Evolutionary conservation across 192 early-diverging fungal genomes (phyloP).

Genomic region (Gryganskiella cystojenkinii): DNA sequence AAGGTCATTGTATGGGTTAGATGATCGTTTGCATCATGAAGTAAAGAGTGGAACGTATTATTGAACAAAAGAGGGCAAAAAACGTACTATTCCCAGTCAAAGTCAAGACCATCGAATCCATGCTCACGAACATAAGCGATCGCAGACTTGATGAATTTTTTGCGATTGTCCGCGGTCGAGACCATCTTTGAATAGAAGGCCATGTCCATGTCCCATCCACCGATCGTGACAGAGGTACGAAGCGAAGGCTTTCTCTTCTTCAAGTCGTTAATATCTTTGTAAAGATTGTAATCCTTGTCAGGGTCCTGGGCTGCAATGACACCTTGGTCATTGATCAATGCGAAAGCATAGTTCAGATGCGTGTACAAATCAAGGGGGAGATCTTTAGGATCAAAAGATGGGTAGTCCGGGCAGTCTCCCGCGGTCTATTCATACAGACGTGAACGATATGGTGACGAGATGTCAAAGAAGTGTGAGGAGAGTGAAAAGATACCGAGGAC

Average conservation of each 20-base stretch:
- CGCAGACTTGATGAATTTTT: slow-evolving; percentile 28
- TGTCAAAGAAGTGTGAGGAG: not conserved
- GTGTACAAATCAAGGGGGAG: slow-evolving; percentile 30
- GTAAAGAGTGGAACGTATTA: not conserved
- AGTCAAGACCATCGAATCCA: slow-evolving; percentile 36
- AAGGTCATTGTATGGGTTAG: slow-evolving; percentile 14
- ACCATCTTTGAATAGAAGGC: slow-evolving; percentile 35
- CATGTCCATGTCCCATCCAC: slow-evolving; percentile 45
- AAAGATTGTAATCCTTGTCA: not conserved
- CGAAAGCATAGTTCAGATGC: slow-evolving; percentile 38
- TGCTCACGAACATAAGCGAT: slow-evolving; percentile 20
- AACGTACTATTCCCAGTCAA: slow-evolving; percentile 47
- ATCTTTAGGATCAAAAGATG: slow-evolving; percentile 14
- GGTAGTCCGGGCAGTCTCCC: slow-evolving; percentile 25
- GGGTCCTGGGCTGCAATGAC: slow-evolving; percentile 7
- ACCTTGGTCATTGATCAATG: slow-evolving; percentile 21
- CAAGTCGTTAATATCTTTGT: slow-evolving; percentile 23
- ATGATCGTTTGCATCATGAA: not conserved
- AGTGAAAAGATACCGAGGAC: too few relatives aligned
- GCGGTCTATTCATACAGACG: slow-evolving; percentile 12
- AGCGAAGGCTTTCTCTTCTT: slow-evolving; percentile 23
- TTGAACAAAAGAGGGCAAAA: not conserved
- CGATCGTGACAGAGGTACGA: slow-evolving; percentile 30
- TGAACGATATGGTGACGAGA: not conserved
- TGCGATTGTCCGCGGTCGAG: slow-evolving; percentile 19